Evolutionary conservation across 78 protist genomes (phyloP), one percentile per base, ranked within the genome.

Genomic region (Dictyostelium firmibasis): DNA sequence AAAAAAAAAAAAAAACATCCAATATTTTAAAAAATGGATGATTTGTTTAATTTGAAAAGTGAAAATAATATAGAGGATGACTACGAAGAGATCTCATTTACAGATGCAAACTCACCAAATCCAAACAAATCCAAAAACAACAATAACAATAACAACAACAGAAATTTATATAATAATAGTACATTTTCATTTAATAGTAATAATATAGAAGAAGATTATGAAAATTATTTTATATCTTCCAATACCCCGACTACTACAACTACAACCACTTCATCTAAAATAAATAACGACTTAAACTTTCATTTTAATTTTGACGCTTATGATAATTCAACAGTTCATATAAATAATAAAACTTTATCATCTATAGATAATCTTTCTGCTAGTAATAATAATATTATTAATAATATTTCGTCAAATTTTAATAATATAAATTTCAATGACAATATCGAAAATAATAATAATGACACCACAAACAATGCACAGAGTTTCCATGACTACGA

Each of bases 71-170:
- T 67, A 23, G 38, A 31, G 5, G 93, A 87, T 41, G 93, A 78
- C 23, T 87, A 87, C 29, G 93, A 87, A 20, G 93, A 87, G 35
- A 87, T 87, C 41, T 81, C 44, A 31, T 35, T 81, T 31, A 29
- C 44, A 23, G 31, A 77, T 25, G 23, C 79, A 25, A 72, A 16
- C 11, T 72, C 79, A 4, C n/a, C 83, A 77, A 77, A 31, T 13
- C 25, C 50, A 75, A 75, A 75, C n/a, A 75, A 75, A 75, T 36
- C 20, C 50, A 75, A 29, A 31, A 75, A 29, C 13, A 69, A 13
- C 6, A 72, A 72, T 70, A 29, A 31, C 23, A 25, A 62, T 20
- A 62, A 62, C 33, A 62, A 7, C 27, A 60, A 70, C 10, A 72
- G 43, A 18, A 75, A 75, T 75, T 29, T 29, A 35, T 7, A 29